Conservation (phyloP, 1,284 basidiomycete genomes). For the Omphalotus olearius region DNA sequence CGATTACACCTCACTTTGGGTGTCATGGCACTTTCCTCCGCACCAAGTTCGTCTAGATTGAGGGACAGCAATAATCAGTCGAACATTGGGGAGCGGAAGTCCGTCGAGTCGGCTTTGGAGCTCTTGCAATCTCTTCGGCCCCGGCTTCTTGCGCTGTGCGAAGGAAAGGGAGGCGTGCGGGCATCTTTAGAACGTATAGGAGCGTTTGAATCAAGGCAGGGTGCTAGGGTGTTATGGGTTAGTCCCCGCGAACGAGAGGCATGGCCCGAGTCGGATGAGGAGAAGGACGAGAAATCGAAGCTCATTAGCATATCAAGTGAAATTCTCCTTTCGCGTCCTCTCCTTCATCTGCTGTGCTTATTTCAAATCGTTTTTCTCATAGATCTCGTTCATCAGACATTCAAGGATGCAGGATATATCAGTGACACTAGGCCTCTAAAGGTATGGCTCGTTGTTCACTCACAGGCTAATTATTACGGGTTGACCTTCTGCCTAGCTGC, state of each 20-base stretch:
- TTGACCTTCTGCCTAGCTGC: constrained; percentile 39
- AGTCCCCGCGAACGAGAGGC: constrained; percentile 34
- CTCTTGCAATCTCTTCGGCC: constrained; percentile 47
- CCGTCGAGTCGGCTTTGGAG: constrained; percentile 40
- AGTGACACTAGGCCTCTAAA: constrained; percentile 54
- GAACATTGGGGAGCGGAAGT: constrained; percentile 16
- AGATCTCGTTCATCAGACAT: constrained; percentile 45
- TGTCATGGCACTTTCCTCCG: constrained; percentile 50
- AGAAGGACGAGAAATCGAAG: constrained; percentile 25
- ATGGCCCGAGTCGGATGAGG: constrained; percentile 15
- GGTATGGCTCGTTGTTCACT: constrained; percentile 31
- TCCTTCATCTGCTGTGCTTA: too few relatives aligned
- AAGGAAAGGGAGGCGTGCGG: constrained; percentile 24
- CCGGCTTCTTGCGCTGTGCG: constrained; percentile 31
- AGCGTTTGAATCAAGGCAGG: constrained; percentile 43
- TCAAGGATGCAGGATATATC: constrained; percentile 48
- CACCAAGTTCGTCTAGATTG: neutral
- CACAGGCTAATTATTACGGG: neutral
- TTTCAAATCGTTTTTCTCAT: neutral
- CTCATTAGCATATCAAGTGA: constrained; percentile 37
- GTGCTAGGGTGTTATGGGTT: constrained; percentile 45
- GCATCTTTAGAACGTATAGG: constrained; percentile 48
- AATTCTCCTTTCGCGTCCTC: constrained; percentile 13
- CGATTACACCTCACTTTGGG: constrained; percentile 68
- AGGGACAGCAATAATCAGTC: too few relatives aligned